A percentile compares a stretch with the other conserved stretches of the same genome.
Conservation (phyloP, 75 land plant species). For the Larix kaempferi region DNA sequence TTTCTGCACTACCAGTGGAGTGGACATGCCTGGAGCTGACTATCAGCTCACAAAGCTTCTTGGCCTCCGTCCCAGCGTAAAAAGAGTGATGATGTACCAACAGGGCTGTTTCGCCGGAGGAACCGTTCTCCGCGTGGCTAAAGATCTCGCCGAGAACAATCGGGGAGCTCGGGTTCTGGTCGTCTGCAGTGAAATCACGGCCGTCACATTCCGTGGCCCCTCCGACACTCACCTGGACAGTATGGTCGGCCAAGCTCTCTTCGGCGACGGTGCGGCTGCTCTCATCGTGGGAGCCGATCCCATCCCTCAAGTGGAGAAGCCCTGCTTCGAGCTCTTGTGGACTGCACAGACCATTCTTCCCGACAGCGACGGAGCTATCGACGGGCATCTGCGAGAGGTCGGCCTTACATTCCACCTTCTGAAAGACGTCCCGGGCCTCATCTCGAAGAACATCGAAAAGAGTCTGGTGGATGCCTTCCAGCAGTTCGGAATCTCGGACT, state of each 20-base stretch:
- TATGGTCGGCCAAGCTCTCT: slow-evolving; percentile 39
- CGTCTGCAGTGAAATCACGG: slow-evolving; percentile 36
- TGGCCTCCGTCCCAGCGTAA: slow-evolving; percentile 36
- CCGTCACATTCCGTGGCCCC: slow-evolving; percentile 41
- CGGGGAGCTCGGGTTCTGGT: slow-evolving; percentile 48
- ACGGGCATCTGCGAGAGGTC: slow-evolving; percentile 15
- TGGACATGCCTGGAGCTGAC: slow-evolving; percentile 44
- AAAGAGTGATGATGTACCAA: slow-evolving; percentile 43
- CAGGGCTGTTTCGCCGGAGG: slow-evolving; percentile 46
- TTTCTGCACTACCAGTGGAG: slow-evolving; percentile 32
- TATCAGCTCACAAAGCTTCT: slow-evolving; percentile 41
- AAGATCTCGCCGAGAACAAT: slow-evolving; percentile 15
- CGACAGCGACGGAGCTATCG: slow-evolving; percentile 25
- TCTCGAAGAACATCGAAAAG: slow-evolving; percentile 19
- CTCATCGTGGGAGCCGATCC: slow-evolving; percentile 48
- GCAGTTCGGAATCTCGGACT: slow-evolving; percentile 5
- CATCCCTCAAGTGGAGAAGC: slow-evolving; percentile 15
- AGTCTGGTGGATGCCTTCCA: slow-evolving; percentile 8
- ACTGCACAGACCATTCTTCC: slow-evolving; percentile 18
- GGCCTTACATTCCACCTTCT: slow-evolving; percentile 26
- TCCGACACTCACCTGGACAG: slow-evolving; percentile 39
- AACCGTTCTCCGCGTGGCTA: slow-evolving; percentile 13
- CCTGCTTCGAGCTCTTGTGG: slow-evolving; percentile 18
- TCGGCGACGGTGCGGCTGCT: slow-evolving; percentile 22
- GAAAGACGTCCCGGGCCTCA: slow-evolving; percentile 23